Conservation (phyloP, 2,329 filamentous ascomycete genomes). For the Exophiala oligosperma region DNA sequence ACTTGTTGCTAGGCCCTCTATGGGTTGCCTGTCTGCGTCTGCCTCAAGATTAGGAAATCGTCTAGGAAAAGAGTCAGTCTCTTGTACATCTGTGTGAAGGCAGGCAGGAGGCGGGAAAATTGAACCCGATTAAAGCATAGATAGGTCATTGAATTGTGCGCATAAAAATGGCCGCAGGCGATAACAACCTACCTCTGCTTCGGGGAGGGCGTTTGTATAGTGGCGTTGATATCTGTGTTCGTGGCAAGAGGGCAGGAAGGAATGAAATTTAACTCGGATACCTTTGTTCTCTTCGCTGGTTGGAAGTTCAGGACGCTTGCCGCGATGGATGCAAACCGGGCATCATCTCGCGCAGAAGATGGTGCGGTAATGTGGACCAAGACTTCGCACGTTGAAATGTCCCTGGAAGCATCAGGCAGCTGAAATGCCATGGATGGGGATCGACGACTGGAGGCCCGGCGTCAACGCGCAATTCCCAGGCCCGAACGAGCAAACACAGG, state of each 20-base stretch:
- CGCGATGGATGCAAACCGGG: slow-evolving; percentile 40
- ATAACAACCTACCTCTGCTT: slow-evolving; percentile 10
- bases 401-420: slow-evolving; percentile 3
- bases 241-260: neutral
- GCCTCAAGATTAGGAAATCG: too few species aligned
- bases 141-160: too few species aligned
- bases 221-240: neutral
- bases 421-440: too few species aligned
- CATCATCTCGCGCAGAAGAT: slow-evolving; percentile 38
- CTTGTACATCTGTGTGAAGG: too few species aligned
- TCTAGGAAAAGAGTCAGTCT: too few species aligned
- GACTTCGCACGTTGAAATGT: slow-evolving; percentile 33
- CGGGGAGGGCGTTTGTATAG: neutral
- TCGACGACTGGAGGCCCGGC: too few species aligned
- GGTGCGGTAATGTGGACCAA: slow-evolving; percentile 45
- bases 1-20: too few species aligned
- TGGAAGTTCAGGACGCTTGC: slow-evolving; percentile 39
- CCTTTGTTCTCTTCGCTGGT: slow-evolving; percentile 28
- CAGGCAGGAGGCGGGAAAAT: too few species aligned
- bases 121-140: too few species aligned
- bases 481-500: too few species aligned
- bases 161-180: neutral
- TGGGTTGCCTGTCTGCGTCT: too few species aligned
- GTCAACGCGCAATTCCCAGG: too few species aligned
- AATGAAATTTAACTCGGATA: slow-evolving; percentile 22